A percentile compares a stretch with the other conserved stretches of the same genome.
Evolutionary conservation across 2,329 filamentous ascomycete species (phyloP).

Genomic region (Blastomyces emzantsi): DNA sequence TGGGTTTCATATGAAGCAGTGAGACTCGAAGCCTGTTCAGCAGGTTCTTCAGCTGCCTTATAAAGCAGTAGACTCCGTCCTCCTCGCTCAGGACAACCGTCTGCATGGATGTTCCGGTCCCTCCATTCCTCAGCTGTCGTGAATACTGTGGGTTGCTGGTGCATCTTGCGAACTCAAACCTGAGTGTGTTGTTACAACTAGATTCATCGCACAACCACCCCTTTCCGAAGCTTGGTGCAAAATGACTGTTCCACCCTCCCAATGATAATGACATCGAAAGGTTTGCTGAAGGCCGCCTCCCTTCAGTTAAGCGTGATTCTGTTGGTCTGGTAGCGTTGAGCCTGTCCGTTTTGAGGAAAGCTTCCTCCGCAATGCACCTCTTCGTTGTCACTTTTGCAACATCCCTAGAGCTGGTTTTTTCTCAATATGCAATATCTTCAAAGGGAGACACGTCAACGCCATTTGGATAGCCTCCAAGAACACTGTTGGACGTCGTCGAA

Average conservation of each 20-base stretch:
- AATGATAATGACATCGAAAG: background rate
- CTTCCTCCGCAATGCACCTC: slow-evolving; percentile 4
- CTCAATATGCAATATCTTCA: background rate
- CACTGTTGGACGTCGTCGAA: slow-evolving; percentile 36
- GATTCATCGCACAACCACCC: slow-evolving; percentile 3
- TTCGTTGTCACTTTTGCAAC: slow-evolving; percentile 8
- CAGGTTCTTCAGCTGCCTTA: slow-evolving; percentile 8
- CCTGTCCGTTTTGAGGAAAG: slow-evolving; percentile 2
- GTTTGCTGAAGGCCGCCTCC: background rate
- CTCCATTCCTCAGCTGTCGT: slow-evolving; percentile 4
- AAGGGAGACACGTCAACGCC: slow-evolving; percentile 8
- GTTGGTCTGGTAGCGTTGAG: background rate
- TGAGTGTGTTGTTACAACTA: slow-evolving; percentile 5
- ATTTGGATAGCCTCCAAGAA: slow-evolving; percentile 36
- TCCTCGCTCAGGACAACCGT: background rate
- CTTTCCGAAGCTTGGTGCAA: background rate
- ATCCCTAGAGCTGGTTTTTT: background rate
- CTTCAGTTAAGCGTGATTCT: background rate
- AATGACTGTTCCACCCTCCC: background rate
- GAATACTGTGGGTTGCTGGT: slow-evolving; percentile 2
- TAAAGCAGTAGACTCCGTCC: background rate
- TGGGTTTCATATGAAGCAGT: background rate
- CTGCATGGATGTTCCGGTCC: background rate
- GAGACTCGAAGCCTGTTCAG: slow-evolving; percentile 3
- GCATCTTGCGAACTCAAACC: slow-evolving; percentile 7